Evolutionary conservation across 257 asterid species (phyloP).

Genomic region (Solanum verrucosum): DNA sequence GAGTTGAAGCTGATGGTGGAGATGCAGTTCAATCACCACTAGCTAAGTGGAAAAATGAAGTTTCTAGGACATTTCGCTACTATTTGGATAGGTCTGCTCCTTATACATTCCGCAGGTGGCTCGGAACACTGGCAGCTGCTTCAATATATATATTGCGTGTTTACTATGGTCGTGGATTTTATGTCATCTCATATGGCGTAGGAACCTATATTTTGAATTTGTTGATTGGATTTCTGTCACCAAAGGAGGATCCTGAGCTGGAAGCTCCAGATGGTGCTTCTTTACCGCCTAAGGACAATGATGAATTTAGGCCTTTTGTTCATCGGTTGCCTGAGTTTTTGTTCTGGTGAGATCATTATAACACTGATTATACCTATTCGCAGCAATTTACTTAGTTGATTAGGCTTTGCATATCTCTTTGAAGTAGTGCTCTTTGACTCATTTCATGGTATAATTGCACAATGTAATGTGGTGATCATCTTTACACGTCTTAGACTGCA

Average conservation of each 20-base stretch:
- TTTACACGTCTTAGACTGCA: background rate
- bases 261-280: constrained; percentile 52
- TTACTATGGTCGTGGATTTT: constrained; percentile 39
- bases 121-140: constrained; percentile 45
- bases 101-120: constrained; percentile 39
- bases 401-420: background rate
- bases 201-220: constrained; percentile 53
- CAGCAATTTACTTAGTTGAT: background rate
- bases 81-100: constrained; percentile 54
- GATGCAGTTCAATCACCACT: constrained; percentile 22
- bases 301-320: constrained; percentile 45
- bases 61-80: constrained; percentile 34
- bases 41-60: constrained; percentile 42
- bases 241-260: constrained; percentile 49
- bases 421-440: background rate
- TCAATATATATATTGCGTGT: constrained; percentile 42
- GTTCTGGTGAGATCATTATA: constrained; percentile 42
- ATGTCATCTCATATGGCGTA: constrained; percentile 46
- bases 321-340: constrained; percentile 58
- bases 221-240: constrained; percentile 60
- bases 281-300: constrained; percentile 31
- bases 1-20: constrained; percentile 12
- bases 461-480: background rate
- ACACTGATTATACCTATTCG: background rate
- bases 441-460: background rate